Base-by-base conservation (phyloP, 305 asterid species). In the Stenogyne calaminthoides region DNA sequence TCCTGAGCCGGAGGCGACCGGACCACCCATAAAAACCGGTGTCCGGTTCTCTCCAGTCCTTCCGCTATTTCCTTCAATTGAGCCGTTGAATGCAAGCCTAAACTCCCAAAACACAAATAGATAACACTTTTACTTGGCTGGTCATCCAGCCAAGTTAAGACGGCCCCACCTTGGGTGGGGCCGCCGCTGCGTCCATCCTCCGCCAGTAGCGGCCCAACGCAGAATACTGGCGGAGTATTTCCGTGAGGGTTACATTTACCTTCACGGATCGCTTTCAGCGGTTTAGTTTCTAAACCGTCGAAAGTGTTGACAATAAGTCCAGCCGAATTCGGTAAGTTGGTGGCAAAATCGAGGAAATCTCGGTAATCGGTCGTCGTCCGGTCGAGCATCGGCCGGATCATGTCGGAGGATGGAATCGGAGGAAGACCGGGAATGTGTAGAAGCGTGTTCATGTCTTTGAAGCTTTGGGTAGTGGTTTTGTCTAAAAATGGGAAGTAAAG, bases 21-120 rank as follows among this genome's bases (percentile, higher is more conserved):
- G 27, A 88, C 88, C 16, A 82, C 92, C 97, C 97, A 91, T 32
- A 91, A 11, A 59, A 91, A 91, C 68, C 88, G 75, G 27, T 67
- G 72, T 37, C 82, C 89, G 54, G 87, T 87, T 20, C 65, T 83
- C 60, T 91, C 96, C 51, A 91, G 69, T 4, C 92, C 97, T 0
- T 69, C 40, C 0, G 97, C 96, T 1, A 85, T 70, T 56, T 87
- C 94, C 25, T 36, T 76, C 77, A 87, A 52, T 71, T 91, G 97
- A 9, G 80, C 81, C 2, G 34, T 80, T 0, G 84, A 52, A 5
- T 84, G 70, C 69, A 77, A 8, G 1, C 96, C 96, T 39, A 83
- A 71, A 69, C 96, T 91, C 7, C 97, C 96, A 32, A 91, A 91
- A 60, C 92, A 84, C 12, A 89, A 39, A 68, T 67, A 88, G 4